Conservation (phyloP, 1,139 yeast species). For the Kazachstania sp. region DNA sequence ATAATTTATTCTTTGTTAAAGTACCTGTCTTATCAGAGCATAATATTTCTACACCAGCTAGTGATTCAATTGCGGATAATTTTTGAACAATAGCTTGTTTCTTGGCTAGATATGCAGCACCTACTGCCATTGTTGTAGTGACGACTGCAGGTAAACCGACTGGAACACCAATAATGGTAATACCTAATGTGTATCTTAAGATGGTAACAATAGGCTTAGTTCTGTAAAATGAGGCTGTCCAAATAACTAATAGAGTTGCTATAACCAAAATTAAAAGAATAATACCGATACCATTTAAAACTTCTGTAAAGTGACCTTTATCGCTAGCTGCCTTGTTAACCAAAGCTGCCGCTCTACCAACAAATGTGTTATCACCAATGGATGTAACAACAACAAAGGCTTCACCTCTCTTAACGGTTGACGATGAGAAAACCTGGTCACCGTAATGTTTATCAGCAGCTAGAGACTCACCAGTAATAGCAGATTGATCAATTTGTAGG, state of each 20-base stretch:
- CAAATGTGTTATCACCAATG: conserved; percentile 89
- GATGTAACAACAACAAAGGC: conserved; percentile 92
- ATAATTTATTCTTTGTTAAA: conserved; percentile 92
- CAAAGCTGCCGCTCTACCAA: conserved; percentile 94
- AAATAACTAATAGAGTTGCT: conserved; percentile 76
- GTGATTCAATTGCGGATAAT: conserved; percentile 94
- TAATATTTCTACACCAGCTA: conserved; percentile 98
- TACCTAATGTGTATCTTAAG: conserved; percentile 90
- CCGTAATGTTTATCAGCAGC: conserved; percentile 91
- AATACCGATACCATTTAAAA: conserved; percentile 95
- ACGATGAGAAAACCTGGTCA: conserved; percentile 85
- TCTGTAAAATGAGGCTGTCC: conserved; percentile 95
- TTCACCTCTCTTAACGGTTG: conserved; percentile 96
- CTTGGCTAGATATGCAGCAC: conserved; percentile 99
- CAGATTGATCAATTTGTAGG: conserved; percentile 94
- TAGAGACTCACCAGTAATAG: conserved; percentile 95
- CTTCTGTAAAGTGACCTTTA: conserved; percentile 95
- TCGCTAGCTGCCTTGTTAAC: conserved; percentile 94
- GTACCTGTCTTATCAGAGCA: conserved; percentile 99
- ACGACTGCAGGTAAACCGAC: conserved; percentile 99
- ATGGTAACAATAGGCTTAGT: conserved; percentile 78
- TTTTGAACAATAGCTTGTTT: conserved; percentile 98
- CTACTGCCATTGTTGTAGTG: conserved; percentile 99
- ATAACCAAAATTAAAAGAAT: conserved; percentile 82
- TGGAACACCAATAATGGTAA: conserved; percentile 98